Conservation (phyloP, 805 yeast genomes). For the Metschnikowia proteae region DNA sequence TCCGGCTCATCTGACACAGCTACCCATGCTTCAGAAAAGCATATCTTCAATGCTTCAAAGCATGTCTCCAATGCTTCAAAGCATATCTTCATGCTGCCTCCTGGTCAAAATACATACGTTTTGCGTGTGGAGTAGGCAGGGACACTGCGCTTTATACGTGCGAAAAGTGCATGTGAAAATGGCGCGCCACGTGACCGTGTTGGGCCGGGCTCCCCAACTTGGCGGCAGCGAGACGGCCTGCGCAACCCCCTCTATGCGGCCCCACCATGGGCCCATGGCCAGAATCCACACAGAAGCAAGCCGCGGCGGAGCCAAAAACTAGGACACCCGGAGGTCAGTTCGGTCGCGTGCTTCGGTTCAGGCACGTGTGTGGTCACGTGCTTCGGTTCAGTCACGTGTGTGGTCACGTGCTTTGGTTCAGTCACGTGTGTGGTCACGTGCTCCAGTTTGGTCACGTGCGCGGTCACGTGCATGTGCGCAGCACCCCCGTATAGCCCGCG, state of each 20-base stretch:
- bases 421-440: too few relatives aligned
- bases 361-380: too few relatives aligned
- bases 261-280: too few relatives aligned
- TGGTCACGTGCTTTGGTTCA: neutral
- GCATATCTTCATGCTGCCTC: neutral
- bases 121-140: neutral
- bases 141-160: neutral
- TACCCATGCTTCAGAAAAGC: too few relatives aligned
- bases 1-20: too few relatives aligned
- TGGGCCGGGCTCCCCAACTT: neutral
- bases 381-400: neutral
- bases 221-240: too few relatives aligned
- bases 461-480: neutral
- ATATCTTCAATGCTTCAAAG: neutral
- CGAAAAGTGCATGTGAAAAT: neutral
- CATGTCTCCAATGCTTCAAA: neutral
- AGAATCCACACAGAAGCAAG: too few relatives aligned
- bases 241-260: too few relatives aligned
- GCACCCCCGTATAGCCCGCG: neutral
- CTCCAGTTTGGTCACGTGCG: neutral
- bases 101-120: neutral
- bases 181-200: slow-evolving; percentile 5
- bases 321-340: too few relatives aligned
- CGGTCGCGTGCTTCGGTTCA: too few relatives aligned
- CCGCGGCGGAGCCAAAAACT: too few relatives aligned